These are phyloP conservation scores for Exophiala spinifera DNA, from an alignment of 2,329 filamentous ascomycete genomes.

Conservation along the genomic window DNA sequence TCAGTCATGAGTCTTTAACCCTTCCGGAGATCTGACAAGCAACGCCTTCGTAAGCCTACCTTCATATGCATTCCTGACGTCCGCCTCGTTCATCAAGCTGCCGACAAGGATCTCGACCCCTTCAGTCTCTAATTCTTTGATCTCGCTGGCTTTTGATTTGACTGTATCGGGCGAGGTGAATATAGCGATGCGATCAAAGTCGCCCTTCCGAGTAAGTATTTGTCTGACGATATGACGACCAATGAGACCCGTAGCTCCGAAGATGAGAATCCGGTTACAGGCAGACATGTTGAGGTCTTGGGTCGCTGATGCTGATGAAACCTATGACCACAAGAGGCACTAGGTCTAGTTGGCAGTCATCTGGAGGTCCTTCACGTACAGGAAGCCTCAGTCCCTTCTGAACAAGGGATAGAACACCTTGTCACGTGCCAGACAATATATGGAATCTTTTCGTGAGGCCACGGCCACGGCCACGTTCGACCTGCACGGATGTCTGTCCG, in stretches of 20 bases:
- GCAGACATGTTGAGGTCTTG: not conserved
- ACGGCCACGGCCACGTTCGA: too few relatives aligned
- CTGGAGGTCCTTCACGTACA: too few relatives aligned
- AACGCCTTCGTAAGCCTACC: slow-evolving; percentile 31
- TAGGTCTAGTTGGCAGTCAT: too few relatives aligned
- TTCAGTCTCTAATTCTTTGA: slow-evolving; percentile 45
- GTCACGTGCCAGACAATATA: not conserved
- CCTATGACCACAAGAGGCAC: too few relatives aligned
- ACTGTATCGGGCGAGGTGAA: slow-evolving; percentile 56
- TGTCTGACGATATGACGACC: slow-evolving; percentile 50
- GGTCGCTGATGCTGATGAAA: too few relatives aligned
- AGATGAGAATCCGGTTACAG: slow-evolving; percentile 41
- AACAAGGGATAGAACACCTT: not conserved
- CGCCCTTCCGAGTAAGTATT: slow-evolving; percentile 42
- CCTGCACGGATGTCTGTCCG: too few relatives aligned
- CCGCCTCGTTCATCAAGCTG: slow-evolving; percentile 51
- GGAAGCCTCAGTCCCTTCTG: not conserved
- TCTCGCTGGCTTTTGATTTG: slow-evolving; percentile 46
- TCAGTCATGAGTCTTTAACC: not conserved
- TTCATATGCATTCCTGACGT: slow-evolving; percentile 55
- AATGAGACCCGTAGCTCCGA: slow-evolving; percentile 54
- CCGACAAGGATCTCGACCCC: slow-evolving; percentile 57
- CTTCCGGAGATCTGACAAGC: not conserved
- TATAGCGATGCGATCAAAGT: slow-evolving; percentile 52
- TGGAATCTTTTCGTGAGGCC: not conserved